A percentile compares a stretch with the other conserved stretches of the same genome.
These are phyloP conservation scores for Chlorella ohadii DNA, from an alignment of 139 green algal genomes.

Conservation along the genomic window DNA sequence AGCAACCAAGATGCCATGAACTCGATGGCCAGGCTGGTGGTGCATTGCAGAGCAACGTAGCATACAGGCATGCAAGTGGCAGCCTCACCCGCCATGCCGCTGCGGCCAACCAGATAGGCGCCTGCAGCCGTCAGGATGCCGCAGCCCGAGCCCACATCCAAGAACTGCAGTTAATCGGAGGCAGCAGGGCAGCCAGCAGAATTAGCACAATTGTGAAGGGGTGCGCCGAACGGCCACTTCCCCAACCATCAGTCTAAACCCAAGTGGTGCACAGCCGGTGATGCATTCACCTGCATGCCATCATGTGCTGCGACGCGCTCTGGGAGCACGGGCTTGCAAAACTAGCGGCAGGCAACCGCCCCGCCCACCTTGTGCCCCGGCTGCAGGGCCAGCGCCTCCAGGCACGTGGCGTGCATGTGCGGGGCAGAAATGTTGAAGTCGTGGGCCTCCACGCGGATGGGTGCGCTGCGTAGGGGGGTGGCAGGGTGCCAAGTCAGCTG, in stretches of 20 bases:
- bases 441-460: conserved; percentile 57
- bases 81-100: neutral
- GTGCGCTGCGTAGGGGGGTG: conserved; percentile 30
- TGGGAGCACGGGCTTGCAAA: too few relatives aligned
- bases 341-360: too few relatives aligned
- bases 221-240: too few relatives aligned
- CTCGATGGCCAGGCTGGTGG: too few relatives aligned
- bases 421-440: conserved; percentile 86
- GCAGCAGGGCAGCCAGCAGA: too few relatives aligned
- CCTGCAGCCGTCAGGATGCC: conserved; percentile 65
- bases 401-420: conserved; percentile 79
- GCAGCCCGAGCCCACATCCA: conserved; percentile 74
- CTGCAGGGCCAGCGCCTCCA: conserved; percentile 64
- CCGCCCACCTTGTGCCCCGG: conserved; percentile 46
- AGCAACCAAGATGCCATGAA: too few relatives aligned
- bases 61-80: conserved; percentile 25
- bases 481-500: too few relatives aligned
- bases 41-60: neutral
- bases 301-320: too few relatives aligned
- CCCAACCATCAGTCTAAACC: too few relatives aligned
- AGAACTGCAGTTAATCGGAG: conserved; percentile 25
- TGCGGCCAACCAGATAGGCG: conserved; percentile 56
- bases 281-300: too few relatives aligned
- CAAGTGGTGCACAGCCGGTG: too few relatives aligned
- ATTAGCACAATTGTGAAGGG: too few relatives aligned